Evolutionary conservation across 441 rosid species (phyloP).

Genomic region (Gossypium aridum): DNA sequence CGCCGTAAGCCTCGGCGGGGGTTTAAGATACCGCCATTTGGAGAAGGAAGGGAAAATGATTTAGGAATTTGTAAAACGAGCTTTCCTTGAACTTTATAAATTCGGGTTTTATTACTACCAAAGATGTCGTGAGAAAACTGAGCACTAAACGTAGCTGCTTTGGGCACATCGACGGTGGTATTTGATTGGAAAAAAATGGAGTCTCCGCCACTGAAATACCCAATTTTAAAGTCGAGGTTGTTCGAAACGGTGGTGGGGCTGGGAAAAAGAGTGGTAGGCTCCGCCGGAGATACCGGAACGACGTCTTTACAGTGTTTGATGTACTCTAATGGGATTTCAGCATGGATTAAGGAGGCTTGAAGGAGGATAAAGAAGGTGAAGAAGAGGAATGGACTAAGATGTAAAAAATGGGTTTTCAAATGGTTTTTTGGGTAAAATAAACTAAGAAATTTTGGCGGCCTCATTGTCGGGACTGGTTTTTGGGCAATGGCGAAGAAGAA

Average conservation of each 20-base stretch:
- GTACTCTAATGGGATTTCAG: slow-evolving; percentile 27
- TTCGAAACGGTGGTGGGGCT: slow-evolving; percentile 4
- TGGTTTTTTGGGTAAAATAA: background rate
- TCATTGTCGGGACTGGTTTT: slow-evolving; percentile 24
- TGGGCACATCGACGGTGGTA: slow-evolving; percentile 13
- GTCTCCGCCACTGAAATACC: slow-evolving; percentile 56
- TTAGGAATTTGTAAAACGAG: slow-evolving; percentile 34
- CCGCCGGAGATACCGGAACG: slow-evolving; percentile 37
- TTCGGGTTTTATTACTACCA: slow-evolving; percentile 10
- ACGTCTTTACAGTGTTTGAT: slow-evolving; percentile 41
- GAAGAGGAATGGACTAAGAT: slow-evolving; percentile 9
- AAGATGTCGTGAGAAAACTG: slow-evolving; percentile 19
- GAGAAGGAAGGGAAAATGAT: slow-evolving; percentile 12
- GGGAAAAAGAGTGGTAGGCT: background rate
- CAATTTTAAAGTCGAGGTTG: slow-evolving; percentile 24
- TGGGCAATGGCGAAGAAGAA: background rate
- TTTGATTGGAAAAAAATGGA: slow-evolving; percentile 19
- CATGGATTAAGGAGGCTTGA: slow-evolving; percentile 10
- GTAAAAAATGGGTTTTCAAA: slow-evolving; percentile 5
- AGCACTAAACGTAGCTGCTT: slow-evolving; percentile 24
- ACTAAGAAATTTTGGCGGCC: slow-evolving; percentile 3
- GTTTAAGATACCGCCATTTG: slow-evolving; percentile 11
- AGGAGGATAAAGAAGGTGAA: slow-evolving; percentile 20
- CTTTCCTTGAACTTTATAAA: slow-evolving; percentile 40
- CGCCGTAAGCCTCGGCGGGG: slow-evolving; percentile 29